Conservation (phyloP, 768 basidiomycete species). For the Hygrocybe coccinea region DNA sequence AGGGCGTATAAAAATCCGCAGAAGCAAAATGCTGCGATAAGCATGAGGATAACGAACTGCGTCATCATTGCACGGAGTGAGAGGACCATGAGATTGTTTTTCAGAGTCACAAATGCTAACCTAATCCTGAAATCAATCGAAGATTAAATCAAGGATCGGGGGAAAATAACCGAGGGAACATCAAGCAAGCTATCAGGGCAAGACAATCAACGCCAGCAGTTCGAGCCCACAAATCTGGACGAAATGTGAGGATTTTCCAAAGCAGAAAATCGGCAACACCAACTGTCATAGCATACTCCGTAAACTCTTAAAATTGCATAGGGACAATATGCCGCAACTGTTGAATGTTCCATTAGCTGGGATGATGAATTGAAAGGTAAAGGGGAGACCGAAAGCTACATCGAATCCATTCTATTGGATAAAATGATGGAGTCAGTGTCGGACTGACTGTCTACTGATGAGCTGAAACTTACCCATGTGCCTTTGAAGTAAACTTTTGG, state of each 20-base stretch:
- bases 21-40: constrained; percentile 86
- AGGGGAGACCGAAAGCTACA: constrained; percentile 68
- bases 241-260: constrained; percentile 5
- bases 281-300: constrained; percentile 67
- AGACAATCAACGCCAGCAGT: constrained; percentile 74
- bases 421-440: constrained; percentile 8
- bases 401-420: constrained; percentile 80
- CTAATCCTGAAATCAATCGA: constrained; percentile 34
- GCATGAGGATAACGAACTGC: constrained; percentile 81
- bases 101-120: constrained; percentile 85
- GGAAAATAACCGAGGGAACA: constrained; percentile 71
- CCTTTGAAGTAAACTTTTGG: constrained; percentile 72
- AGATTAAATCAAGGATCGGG: background rate
- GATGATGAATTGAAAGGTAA: background rate
- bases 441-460: background rate
- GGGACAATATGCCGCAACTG: constrained; percentile 72
- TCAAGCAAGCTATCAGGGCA: constrained; percentile 81
- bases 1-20: constrained; percentile 89
- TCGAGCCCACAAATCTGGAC: constrained; percentile 59
- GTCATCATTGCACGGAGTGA: constrained; percentile 88
- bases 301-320: constrained; percentile 77
- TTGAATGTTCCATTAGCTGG: background rate
- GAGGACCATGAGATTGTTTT: constrained; percentile 74
- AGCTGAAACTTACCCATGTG: constrained; percentile 57
- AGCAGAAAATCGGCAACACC: constrained; percentile 16